Evolutionary conservation across 106 monocot species (phyloP), one percentile per base, ranked within the genome.

Genomic region (Acanthochlamys bracteata): DNA sequence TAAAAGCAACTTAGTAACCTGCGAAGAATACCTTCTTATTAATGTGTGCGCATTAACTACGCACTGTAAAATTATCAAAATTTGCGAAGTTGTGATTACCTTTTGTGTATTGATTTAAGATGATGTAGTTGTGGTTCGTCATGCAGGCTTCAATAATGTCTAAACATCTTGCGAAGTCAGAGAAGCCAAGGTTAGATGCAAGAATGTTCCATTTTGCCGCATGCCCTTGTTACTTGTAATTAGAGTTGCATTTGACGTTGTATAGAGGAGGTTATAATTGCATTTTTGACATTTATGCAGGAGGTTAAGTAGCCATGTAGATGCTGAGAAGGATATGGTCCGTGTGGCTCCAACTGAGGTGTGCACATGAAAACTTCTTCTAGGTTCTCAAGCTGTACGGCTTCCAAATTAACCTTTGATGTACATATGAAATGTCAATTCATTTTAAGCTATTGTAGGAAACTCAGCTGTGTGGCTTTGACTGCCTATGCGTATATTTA

Each of bases 61-160:
- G 12, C 10, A n/a, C 6, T 21, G 55, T 17, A 55, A n/a, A 15
- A 7, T 17, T 55, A 55, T 7, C 7, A 7, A 7, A 55, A 55
- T 7, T 45, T n/a, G n/a, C n/a, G n/a, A n/a, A n/a, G 43, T 45
- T 45, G 20, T 55, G 55, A 9, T n/a, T 55, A 7, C 16, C 20
- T 9, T 7, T 7, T 7, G 12, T n/a, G 7, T 11, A 15, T 55
- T 9, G 7, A 7, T 55, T 9, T n/a, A 17, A 9, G 10, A 21
- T 11, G 6, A 55, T 55, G 7, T 55, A 7, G 20, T 9, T 15
- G 6, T n/a, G n/a, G n/a, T 39, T 61, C 63, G 54, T 6, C 8
- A 55, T 82, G 71, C 82, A 93, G 92, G 92, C 92, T 59, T 93
- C 92, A 57, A 84, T 93, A 42, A 78, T 93, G 92, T 88, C 92